Conservation (phyloP, 176 grass and related monocot species). For the Paspalum vaginatum region DNA sequence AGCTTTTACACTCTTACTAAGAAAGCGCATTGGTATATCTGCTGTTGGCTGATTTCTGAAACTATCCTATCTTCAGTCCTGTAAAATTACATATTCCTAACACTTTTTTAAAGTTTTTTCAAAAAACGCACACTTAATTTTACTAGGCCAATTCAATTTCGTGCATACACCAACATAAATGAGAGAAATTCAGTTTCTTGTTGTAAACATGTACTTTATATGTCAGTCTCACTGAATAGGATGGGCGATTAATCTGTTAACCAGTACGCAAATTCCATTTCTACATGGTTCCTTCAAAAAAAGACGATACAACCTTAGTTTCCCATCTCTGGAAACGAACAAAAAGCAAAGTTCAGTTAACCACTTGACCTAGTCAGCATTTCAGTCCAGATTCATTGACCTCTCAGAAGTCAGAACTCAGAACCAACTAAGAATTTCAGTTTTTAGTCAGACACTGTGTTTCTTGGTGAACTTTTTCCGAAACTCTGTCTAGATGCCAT, state of each 20-base stretch:
- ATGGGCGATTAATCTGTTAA: background rate
- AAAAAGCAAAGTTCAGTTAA: background rate
- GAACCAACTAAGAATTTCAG: background rate
- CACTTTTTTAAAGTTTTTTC: background rate
- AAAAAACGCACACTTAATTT: background rate
- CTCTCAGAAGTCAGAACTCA: no score
- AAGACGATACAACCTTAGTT: background rate
- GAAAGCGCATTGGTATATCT: background rate
- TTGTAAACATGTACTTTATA: background rate
- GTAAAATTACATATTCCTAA: background rate
- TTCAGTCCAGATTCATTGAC: no score
- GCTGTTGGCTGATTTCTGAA: background rate
- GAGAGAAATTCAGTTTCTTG: background rate
- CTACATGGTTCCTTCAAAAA: background rate
- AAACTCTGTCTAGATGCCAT: background rate
- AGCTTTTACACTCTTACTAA: background rate
- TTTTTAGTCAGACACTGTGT: conserved; percentile 8
- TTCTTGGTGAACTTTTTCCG: no score
- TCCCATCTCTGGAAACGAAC: background rate
- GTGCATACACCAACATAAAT: background rate
- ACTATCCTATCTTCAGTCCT: background rate
- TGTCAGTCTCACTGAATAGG: background rate
- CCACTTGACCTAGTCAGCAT: background rate
- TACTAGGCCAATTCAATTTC: background rate
- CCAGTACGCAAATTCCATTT: background rate